Evolutionary conservation across 495 filamentous ascomycete species (phyloP).

Genomic region (Hamigera avellanea): DNA sequence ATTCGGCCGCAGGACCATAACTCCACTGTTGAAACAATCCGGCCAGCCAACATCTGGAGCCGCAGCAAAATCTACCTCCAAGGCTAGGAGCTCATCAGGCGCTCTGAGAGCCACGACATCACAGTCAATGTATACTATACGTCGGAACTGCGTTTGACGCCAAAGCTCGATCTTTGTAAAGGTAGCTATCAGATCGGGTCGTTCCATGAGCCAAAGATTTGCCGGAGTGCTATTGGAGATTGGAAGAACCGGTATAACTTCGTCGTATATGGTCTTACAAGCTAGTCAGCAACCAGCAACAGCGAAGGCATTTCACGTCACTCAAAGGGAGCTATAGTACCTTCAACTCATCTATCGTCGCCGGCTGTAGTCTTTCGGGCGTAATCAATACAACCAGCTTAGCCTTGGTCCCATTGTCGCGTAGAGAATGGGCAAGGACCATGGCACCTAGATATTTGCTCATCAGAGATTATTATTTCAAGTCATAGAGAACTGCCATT

Average conservation of each 20-base stretch:
- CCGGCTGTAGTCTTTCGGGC: slow-evolving; percentile 56
- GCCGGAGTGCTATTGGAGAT: slow-evolving; percentile 64
- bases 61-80: slow-evolving; percentile 70
- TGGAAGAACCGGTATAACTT: slow-evolving; percentile 72
- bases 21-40: slow-evolving; percentile 92
- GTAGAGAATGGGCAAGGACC: slow-evolving; percentile 87
- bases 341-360: slow-evolving; percentile 67
- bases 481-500: not conserved
- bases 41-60: slow-evolving; percentile 97
- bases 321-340: slow-evolving; percentile 26
- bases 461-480: not conserved
- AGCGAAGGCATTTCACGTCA: too few relatives aligned
- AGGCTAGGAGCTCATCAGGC: slow-evolving; percentile 82
- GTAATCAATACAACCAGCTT: slow-evolving; percentile 79
- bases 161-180: slow-evolving; percentile 97
- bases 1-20: slow-evolving; percentile 85
- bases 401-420: slow-evolving; percentile 80
- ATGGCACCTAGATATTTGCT: slow-evolving; percentile 52
- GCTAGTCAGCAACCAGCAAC: too few relatives aligned
- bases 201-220: slow-evolving; percentile 86
- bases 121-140: slow-evolving; percentile 85
- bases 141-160: slow-evolving; percentile 80
- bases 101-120: slow-evolving; percentile 79
- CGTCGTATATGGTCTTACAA: slow-evolving; percentile 68
- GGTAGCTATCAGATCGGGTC: slow-evolving; percentile 75